Percentiles rank a stretch among this genome's conserved stretches.
phyloP scores from a whole-genome alignment of 2,329 filamentous ascomycete genomes.

The Monascus ruber region DNA sequence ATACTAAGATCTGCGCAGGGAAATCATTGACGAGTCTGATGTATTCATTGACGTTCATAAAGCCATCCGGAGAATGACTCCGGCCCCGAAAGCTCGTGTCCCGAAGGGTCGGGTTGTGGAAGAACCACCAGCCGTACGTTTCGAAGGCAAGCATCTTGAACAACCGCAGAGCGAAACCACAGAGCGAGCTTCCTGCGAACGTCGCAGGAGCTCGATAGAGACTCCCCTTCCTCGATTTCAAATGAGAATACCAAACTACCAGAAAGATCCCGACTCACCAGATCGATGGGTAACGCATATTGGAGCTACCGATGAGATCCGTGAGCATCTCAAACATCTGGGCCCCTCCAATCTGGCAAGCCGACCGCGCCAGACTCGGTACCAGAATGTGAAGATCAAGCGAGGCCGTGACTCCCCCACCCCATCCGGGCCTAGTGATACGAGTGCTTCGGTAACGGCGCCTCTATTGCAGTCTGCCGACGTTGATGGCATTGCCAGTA shows the following conservation, averaged over 20 bases:
- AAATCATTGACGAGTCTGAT: constrained; percentile 98
- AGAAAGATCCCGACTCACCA: constrained; percentile 16
- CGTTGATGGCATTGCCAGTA: constrained; percentile 46
- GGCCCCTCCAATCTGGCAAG: constrained; percentile 54
- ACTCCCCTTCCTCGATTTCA: constrained; percentile 30
- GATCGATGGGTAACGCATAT: constrained; percentile 32
- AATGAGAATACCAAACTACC: constrained; percentile 23
- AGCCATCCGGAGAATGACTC: constrained; percentile 78
- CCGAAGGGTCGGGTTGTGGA: constrained; percentile 44
- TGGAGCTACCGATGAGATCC: constrained; percentile 43
- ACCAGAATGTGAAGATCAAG: constrained; percentile 55
- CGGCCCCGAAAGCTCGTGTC: constrained; percentile 68
- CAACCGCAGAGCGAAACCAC: constrained; percentile 36
- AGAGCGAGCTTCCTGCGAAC: constrained; percentile 8
- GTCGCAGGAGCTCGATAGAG: constrained; percentile 23
- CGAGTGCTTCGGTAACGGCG: neutral
- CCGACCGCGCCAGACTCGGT: constrained; percentile 49
- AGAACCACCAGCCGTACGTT: constrained; percentile 29
- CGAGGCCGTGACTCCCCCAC: constrained; percentile 34
- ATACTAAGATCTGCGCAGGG: constrained; percentile 42
- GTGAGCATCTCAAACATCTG: constrained; percentile 51
- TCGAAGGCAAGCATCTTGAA: constrained; percentile 30
- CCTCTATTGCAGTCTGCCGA: constrained; percentile 41
- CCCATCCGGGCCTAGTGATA: neutral
- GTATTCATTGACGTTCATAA: constrained; percentile 98